Evolutionary conservation across 768 basidiomycete genomes (phyloP), one percentile per base, ranked within the genome.

Genomic region (Mycena albidolilacea): DNA sequence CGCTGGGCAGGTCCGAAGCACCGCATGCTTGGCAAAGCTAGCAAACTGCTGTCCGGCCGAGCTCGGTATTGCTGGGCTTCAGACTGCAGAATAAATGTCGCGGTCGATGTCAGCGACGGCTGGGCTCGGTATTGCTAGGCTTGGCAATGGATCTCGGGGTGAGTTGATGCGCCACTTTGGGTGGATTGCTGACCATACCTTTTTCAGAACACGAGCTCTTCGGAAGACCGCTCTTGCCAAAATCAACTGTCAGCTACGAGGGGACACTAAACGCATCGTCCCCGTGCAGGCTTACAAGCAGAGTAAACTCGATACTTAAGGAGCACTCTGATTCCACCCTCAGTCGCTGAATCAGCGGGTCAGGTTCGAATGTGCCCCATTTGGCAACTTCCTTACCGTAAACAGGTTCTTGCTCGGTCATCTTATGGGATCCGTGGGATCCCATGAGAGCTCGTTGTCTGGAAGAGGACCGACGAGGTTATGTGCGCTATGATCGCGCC

Each of bases 51-150:
- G 3, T 30, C 30, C 30, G 30, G 30, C 30, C 30, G 30, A 30
- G 54, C 69, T 70, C 69, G 69, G 69, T 64, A 30, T 70, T 64
- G 61, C 69, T 70, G 69, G 21, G 58, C 38, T 48, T 8, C 7
- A n/a, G 30, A 30, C 21, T 10, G 30, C 30, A 30, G 1, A 30
- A 30, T 30, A 30, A 1, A 30, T 30, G 1, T 30, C 41, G 10
- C 12, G 41, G 10, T 43, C 12, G 41, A 12, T 12, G 41, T 23
- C 30, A 5, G 50, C 60, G 38, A 48, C 62, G 69, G 63, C 69
- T 2, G 17, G 35, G 54, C 62, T 70, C 54, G 69, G 62, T 70
- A 41, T 70, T 63, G 60, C 69, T 69, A 61, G 39, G 44, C 44
- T 48, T 8, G 19, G 41, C 9, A 12, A 30, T 55, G 23, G 41